Percentiles rank a stretch among this genome's conserved stretches.
Conservation (phyloP, 1,284 basidiomycete genomes). For the Apiotrichum sp. region DNA sequence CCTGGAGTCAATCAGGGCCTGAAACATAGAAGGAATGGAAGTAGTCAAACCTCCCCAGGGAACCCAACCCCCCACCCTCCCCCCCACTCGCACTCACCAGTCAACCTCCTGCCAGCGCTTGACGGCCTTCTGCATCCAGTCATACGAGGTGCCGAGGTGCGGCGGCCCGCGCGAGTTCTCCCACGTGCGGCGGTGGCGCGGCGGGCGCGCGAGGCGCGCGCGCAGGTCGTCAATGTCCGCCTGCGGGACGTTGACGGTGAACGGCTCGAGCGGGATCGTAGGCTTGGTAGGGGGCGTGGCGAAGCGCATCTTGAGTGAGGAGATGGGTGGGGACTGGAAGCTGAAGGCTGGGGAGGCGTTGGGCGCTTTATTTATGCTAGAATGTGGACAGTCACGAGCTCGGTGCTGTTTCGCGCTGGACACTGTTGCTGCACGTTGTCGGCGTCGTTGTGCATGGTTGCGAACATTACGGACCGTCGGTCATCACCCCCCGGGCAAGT, state of each 20-base stretch:
- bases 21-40: too few relatives aligned
- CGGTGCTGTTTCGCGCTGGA: too few relatives aligned
- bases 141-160: constrained; percentile 22
- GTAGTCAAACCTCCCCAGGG: too few relatives aligned
- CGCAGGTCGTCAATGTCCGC: constrained; percentile 32
- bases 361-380: too few relatives aligned
- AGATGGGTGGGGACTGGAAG: not conserved
- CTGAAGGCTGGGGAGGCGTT: not conserved
- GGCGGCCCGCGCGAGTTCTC: constrained; percentile 28
- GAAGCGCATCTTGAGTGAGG: constrained; percentile 14
- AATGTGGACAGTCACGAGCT: too few relatives aligned
- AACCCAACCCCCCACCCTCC: not conserved
- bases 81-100: constrained; percentile 17
- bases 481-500: too few relatives aligned
- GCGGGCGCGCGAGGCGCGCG: constrained; percentile 19
- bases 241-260: constrained; percentile 25
- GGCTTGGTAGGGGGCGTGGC: constrained; percentile 24
- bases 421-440: too few relatives aligned
- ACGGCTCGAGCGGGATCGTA: constrained; percentile 28
- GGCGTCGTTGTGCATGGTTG: too few relatives aligned
- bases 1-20: constrained; percentile 12
- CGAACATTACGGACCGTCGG: too few relatives aligned
- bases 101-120: constrained; percentile 25
- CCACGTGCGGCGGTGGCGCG: constrained; percentile 27
- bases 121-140: constrained; percentile 24